Percentiles rank a stretch among this genome's conserved stretches.
Conservation (phyloP, 2,329 filamentous ascomycete genomes). For the Fonsecaea nubica region DNA sequence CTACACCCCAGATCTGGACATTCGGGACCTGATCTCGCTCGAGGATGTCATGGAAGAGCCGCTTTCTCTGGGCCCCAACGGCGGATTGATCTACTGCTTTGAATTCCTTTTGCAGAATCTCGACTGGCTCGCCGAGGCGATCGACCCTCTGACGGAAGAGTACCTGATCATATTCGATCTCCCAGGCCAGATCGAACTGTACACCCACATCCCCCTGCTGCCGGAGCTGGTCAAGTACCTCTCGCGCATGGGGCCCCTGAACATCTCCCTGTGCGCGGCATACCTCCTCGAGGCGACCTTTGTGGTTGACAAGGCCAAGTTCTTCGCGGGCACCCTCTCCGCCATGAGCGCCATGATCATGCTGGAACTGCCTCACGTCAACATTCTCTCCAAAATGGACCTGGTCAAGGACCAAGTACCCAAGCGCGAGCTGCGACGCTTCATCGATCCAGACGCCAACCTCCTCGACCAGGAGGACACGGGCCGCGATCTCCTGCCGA, state of each 20-base stretch:
- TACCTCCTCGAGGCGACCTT: slow-evolving; percentile 97
- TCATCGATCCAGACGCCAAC: slow-evolving; percentile 82
- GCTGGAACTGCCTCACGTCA: slow-evolving; percentile 95
- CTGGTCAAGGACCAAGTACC: slow-evolving; percentile 87
- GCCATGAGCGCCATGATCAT: slow-evolving; percentile 99
- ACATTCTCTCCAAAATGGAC: slow-evolving; percentile 98
- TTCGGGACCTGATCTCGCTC: slow-evolving; percentile 90
- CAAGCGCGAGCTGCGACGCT: slow-evolving; percentile 86
- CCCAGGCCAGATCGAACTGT: slow-evolving; percentile 98
- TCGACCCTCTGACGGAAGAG: slow-evolving; percentile 87
- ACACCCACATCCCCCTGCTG: slow-evolving; percentile 93
- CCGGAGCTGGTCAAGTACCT: slow-evolving; percentile 83
- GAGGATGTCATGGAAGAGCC: slow-evolving; percentile 94
- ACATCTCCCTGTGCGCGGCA: slow-evolving; percentile 89
- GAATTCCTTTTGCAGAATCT: slow-evolving; percentile 94
- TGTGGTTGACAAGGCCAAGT: slow-evolving; percentile 93
- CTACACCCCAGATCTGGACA: slow-evolving; percentile 91
- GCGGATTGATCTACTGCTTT: slow-evolving; percentile 94
- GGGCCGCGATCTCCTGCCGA: slow-evolving; percentile 53
- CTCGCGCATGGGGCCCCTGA: slow-evolving; percentile 77
- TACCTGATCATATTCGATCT: slow-evolving; percentile 98
- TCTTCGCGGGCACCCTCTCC: slow-evolving; percentile 92
- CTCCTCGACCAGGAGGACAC: slow-evolving; percentile 80
- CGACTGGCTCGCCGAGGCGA: slow-evolving; percentile 84
- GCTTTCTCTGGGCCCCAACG: slow-evolving; percentile 88